phyloP scores from a whole-genome alignment of 257 asterid genomes.

The Fraxinus pennsylvanica region DNA sequence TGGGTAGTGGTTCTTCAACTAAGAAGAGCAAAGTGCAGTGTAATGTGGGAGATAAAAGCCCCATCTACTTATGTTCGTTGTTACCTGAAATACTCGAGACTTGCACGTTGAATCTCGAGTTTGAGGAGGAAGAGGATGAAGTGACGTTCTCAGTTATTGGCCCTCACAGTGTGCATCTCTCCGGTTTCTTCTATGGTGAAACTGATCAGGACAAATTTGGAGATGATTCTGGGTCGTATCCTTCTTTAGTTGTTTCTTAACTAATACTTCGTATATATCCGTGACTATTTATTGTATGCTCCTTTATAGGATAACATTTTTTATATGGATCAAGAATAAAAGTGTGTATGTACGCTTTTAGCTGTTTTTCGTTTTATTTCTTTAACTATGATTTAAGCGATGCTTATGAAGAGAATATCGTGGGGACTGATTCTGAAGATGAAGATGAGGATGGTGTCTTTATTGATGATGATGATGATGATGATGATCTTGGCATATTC shows the following conservation, averaged over 20 bases:
- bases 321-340: conserved; percentile 10
- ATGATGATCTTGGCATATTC: conserved; percentile 41
- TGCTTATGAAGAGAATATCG: conserved; percentile 36
- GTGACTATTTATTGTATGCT: not conserved
- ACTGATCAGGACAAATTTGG: conserved; percentile 34
- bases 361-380: conserved; percentile 28
- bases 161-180: conserved; percentile 67
- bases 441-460: conserved; percentile 47
- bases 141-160: conserved; percentile 77
- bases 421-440: conserved; percentile 53
- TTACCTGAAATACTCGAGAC: conserved; percentile 73
- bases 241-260: conserved; percentile 28
- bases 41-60: conserved; percentile 70
- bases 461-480: conserved; percentile 28
- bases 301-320: not conserved
- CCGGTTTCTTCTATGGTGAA: conserved; percentile 77
- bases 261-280: not conserved
- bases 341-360: not conserved
- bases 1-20: conserved; percentile 59
- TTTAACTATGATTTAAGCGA: conserved; percentile 57
- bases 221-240: conserved; percentile 61
- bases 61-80: conserved; percentile 72
- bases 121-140: conserved; percentile 88
- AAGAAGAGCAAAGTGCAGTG: conserved; percentile 75
- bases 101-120: conserved; percentile 72